Base-by-base conservation (phyloP, 2,329 filamentous ascomycete genomes). In the Ophiocordyceps sinensis region DNA sequence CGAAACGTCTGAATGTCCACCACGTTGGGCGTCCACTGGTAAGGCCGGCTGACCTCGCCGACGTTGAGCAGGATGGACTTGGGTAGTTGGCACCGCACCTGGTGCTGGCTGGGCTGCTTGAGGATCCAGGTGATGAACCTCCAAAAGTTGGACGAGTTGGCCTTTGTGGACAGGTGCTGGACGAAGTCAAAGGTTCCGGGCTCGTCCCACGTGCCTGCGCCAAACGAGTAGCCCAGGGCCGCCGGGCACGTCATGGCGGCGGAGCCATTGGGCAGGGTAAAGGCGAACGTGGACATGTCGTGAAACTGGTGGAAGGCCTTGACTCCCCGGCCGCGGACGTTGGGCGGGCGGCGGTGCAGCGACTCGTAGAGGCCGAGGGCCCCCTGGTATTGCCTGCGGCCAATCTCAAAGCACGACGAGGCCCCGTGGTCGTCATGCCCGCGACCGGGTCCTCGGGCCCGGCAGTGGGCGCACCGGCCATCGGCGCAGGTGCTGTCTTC, bases 131-230 rank as follows among this genome's bases (percentile, higher is more conserved):
- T 76, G 15, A 91, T 81, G 9, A 83, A 63, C 30, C 71, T 70
- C 88, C 88, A 95, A 14, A 94, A 59, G 0, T 84, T 84, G 47
- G 83, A 88, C 19, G 67, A 63, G 44, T 79, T 73, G 0, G 86
- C 81, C 5, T 70, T 64, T 23, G 80, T 79, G 0, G 80, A 79
- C 52, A 85, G 77, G 47, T 79, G 84, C 58, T 95, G 88, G 14
- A 83, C 87, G 56, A 94, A 94, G 63, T 94, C 88, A 52, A 93
- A 91, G 0, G 76, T 77, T 2, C 88, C 88, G 0, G 88, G 87
- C 1, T 88, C 85, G 52, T 95, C 88, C 0, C 84, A 84, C 0
- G 88, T 95, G 17, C 88, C 88, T 4, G 83, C 88, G 1, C 87
- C 87, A 54, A 95, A 95, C 1, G 83, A 85, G 56, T 89, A 89